Evolutionary conservation across 805 yeast genomes (phyloP).

Genomic region (Saccharomycopsis malanga): DNA sequence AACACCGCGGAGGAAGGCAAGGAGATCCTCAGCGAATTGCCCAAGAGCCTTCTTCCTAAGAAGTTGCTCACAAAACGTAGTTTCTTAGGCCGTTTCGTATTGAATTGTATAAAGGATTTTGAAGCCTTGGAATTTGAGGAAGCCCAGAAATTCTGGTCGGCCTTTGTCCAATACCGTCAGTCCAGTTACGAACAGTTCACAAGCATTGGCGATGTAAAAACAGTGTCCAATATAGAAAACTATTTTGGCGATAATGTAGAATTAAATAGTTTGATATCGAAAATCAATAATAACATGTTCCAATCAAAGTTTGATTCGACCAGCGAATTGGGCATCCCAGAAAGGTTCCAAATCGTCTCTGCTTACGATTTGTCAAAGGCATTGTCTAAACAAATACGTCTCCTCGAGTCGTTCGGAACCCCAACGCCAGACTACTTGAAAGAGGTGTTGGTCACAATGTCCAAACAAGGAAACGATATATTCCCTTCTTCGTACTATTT

Average conservation of each 20-base stretch:
- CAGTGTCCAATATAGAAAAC: background rate
- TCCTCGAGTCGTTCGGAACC: constrained; percentile 46
- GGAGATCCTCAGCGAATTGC: constrained; percentile 22
- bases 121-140: constrained; percentile 43
- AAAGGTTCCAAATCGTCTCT: constrained; percentile 34
- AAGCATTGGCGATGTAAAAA: background rate
- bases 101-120: constrained; percentile 34
- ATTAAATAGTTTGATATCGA: constrained; percentile 22
- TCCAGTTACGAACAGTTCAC: constrained; percentile 17
- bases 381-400: constrained; percentile 45
- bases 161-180: constrained; percentile 33
- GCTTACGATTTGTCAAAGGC: constrained; percentile 44
- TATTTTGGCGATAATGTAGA: constrained; percentile 28
- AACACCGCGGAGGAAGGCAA: constrained; percentile 32
- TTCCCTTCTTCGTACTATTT: constrained; percentile 49
- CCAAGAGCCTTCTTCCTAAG: constrained; percentile 18
- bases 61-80: constrained; percentile 32
- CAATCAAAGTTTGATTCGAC: background rate
- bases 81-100: constrained; percentile 42
- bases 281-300: background rate
- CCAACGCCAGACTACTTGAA: constrained; percentile 37
- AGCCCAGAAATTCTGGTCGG: constrained; percentile 35
- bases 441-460: constrained; percentile 38
- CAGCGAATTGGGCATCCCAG: background rate
- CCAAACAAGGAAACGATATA: constrained; percentile 34